Conservation (phyloP, 192 early-diverging fungal species). For the Coemansia sp. region DNA sequence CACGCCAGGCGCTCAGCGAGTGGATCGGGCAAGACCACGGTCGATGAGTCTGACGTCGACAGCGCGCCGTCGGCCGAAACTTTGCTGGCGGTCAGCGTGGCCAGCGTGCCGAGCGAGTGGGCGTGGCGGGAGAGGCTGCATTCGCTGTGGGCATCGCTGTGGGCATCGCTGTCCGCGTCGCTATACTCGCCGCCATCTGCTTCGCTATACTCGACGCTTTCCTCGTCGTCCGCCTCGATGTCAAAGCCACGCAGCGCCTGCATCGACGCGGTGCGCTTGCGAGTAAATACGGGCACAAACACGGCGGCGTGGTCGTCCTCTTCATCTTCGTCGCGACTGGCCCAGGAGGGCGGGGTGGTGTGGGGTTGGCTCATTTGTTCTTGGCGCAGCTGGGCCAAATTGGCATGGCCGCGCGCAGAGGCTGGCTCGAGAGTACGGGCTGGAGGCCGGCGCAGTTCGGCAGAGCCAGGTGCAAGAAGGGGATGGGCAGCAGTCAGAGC, state of each 20-base stretch:
- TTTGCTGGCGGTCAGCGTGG: slow-evolving; percentile 15
- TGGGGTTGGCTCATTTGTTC: background rate
- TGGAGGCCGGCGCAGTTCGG: background rate
- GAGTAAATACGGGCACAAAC: slow-evolving; percentile 16
- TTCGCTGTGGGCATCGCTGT: slow-evolving; percentile 5
- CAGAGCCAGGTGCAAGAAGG: background rate
- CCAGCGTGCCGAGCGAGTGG: background rate
- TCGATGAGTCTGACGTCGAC: slow-evolving; percentile 38
- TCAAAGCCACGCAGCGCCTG: slow-evolving; percentile 45
- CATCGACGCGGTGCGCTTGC: slow-evolving; percentile 47
- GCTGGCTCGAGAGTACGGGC: background rate
- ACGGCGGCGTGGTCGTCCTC: background rate
- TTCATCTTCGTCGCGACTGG: slow-evolving; percentile 12
- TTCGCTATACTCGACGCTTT: background rate
- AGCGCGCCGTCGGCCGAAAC: slow-evolving; percentile 22
- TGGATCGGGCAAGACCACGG: slow-evolving; percentile 22
- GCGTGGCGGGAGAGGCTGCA: background rate
- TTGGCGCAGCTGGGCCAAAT: background rate
- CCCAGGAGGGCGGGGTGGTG: background rate
- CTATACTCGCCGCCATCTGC: background rate
- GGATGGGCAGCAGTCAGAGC: background rate
- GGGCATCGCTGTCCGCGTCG: background rate
- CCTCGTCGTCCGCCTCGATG: slow-evolving; percentile 22
- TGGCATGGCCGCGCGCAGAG: background rate
- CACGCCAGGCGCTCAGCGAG: slow-evolving; percentile 1